Conservation (phyloP, 768 basidiomycete species). For the Auriscalpium microsporum region DNA sequence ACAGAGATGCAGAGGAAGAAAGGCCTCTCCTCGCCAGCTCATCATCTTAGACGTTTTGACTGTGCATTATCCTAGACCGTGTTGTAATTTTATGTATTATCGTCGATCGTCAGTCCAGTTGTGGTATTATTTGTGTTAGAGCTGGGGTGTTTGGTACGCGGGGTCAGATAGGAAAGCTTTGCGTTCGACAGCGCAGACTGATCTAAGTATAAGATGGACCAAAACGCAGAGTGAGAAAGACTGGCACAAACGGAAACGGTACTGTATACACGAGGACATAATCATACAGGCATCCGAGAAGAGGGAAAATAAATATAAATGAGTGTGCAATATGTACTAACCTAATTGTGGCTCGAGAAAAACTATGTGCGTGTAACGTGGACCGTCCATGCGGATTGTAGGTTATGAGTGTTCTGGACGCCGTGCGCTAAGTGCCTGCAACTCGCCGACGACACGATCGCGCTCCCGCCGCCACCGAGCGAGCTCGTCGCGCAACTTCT, state of each 20-base stretch:
- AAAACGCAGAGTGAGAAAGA: too few species aligned
- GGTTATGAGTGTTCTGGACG: neutral
- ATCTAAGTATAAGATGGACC: too few species aligned
- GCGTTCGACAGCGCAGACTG: too few species aligned
- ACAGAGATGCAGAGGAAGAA: neutral
- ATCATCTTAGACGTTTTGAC: neutral
- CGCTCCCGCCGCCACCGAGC: conserved; percentile 59
- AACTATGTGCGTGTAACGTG: neutral
- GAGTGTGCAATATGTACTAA: neutral
- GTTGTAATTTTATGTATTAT: too few species aligned
- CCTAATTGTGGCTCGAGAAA: neutral
- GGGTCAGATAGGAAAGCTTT: too few species aligned
- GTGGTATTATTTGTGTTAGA: too few species aligned
- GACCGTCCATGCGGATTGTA: neutral
- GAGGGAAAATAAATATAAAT: neutral
- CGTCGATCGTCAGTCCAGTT: too few species aligned
- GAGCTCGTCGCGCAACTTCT: conserved; percentile 57
- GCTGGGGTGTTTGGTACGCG: too few species aligned
- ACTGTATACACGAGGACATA: neutral
- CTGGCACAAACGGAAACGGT: neutral
- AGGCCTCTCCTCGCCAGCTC: conserved; percentile 15
- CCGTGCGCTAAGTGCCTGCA: neutral
- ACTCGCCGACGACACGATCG: conserved; percentile 14
- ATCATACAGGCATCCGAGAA: neutral
- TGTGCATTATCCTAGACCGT: too few species aligned